A percentile compares a stretch with the other conserved stretches of the same genome.
phyloP scores from a whole-genome alignment of 306 rosid genomes.

The Lotus japonicus region DNA sequence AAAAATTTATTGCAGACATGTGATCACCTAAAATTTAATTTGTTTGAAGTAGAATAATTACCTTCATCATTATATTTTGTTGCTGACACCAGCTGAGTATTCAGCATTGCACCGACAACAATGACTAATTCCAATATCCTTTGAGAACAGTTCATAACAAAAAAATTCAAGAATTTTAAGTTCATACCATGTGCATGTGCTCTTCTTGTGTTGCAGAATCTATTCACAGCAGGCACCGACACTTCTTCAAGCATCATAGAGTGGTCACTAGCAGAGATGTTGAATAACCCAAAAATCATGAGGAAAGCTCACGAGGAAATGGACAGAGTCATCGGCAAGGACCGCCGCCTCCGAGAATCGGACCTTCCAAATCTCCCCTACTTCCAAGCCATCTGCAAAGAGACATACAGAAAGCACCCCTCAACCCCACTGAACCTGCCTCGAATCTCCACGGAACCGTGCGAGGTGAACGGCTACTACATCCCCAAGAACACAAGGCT shows the following conservation, averaged over 20 bases:
- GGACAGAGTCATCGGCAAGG: conserved; percentile 32
- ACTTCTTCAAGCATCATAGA: conserved; percentile 47
- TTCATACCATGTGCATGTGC: too few species aligned
- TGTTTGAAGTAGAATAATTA: too few species aligned
- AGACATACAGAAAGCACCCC: conserved; percentile 21
- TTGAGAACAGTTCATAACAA: too few species aligned
- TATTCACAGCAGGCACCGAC: conserved; percentile 47
- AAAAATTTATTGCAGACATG: too few species aligned
- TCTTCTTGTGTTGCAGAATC: conserved; percentile 6
- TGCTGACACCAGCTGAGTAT: too few species aligned
- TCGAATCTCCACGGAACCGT: conserved; percentile 19
- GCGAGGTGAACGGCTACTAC: conserved; percentile 41
- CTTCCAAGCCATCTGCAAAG: conserved; percentile 36
- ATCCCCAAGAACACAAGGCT: conserved; percentile 37
- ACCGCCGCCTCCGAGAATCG: conserved; percentile 5
- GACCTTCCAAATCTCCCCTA: conserved; percentile 35
- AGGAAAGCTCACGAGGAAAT: conserved; percentile 36
- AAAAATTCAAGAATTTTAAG: too few species aligned
- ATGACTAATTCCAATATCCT: too few species aligned
- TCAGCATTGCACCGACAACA: too few species aligned
- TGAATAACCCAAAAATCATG: conserved; percentile 31
- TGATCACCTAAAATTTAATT: too few species aligned
- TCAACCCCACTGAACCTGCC: conserved; percentile 27
- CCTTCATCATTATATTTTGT: too few species aligned
- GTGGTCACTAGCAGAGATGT: conserved; percentile 44